A percentile compares a stretch with the other conserved stretches of the same genome.
These are phyloP conservation scores for Macaranga tanarius DNA, from an alignment of 441 rosid species.

Conservation along the genomic window DNA sequence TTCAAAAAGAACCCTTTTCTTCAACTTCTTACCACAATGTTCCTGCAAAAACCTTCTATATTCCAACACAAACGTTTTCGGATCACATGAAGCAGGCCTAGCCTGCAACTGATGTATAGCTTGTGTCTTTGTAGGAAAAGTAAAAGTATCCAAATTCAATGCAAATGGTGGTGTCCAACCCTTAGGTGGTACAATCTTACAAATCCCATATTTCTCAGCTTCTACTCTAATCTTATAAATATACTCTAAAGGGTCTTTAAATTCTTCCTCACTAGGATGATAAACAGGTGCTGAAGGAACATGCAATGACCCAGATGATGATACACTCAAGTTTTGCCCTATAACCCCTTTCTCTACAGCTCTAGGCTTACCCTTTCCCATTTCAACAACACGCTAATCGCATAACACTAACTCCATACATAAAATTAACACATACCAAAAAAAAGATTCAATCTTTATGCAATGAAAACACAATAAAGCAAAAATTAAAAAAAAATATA, in stretches of 20 bases:
- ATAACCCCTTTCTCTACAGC: slow-evolving; percentile 69
- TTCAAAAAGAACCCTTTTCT: slow-evolving; percentile 75
- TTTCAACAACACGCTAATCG: slow-evolving; percentile 33
- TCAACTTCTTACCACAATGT: slow-evolving; percentile 68
- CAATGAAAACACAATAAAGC: background rate
- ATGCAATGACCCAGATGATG: slow-evolving; percentile 37
- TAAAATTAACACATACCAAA: background rate
- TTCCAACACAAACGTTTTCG: slow-evolving; percentile 86
- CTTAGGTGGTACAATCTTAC: slow-evolving; percentile 87
- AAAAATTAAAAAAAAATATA: slow-evolving; percentile 25
- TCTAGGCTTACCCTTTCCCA: slow-evolving; percentile 95
- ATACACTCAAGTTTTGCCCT: slow-evolving; percentile 51
- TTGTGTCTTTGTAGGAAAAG: slow-evolving; percentile 88
- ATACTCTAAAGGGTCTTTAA: slow-evolving; percentile 79
- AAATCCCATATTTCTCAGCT: slow-evolving; percentile 89
- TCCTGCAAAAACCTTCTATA: slow-evolving; percentile 74
- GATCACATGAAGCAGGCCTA: slow-evolving; percentile 81
- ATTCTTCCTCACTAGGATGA: slow-evolving; percentile 82
- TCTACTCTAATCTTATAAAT: slow-evolving; percentile 76
- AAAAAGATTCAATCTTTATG: background rate
- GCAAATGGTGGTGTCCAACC: slow-evolving; percentile 82
- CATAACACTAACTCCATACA: slow-evolving; percentile 26
- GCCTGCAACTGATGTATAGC: slow-evolving; percentile 96
- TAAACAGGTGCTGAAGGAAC: slow-evolving; percentile 73
- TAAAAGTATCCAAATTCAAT: slow-evolving; percentile 59